phyloP scores from a whole-genome alignment of 768 basidiomycete genomes.

The Amanita phalloides region DNA sequence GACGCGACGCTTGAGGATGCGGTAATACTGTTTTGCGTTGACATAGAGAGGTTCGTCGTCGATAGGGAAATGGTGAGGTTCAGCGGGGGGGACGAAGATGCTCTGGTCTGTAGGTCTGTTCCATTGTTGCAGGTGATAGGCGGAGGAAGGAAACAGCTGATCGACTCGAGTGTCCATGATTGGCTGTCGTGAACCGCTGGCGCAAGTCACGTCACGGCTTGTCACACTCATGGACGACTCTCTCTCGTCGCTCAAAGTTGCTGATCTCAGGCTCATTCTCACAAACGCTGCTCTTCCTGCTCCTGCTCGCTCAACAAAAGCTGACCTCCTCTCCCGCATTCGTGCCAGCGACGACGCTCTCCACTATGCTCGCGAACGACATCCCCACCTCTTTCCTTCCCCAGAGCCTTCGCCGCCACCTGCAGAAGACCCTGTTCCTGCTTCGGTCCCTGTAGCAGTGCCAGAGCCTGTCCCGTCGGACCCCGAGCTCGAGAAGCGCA shows the following conservation, averaged over 20 bases:
- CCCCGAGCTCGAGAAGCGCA: slow-evolving; percentile 4
- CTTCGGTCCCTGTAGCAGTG: background rate
- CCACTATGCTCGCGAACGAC: slow-evolving; percentile 32
- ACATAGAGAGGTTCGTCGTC: slow-evolving; percentile 99
- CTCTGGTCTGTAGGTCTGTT: background rate
- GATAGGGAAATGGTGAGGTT: slow-evolving; percentile 21
- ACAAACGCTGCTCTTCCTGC: slow-evolving; percentile 34
- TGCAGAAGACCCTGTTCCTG: background rate
- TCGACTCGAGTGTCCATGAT: slow-evolving; percentile 44
- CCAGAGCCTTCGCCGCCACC: slow-evolving; percentile 6
- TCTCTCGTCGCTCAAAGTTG: slow-evolving; percentile 51
- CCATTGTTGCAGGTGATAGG: slow-evolving; percentile 30
- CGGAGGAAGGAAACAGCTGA: slow-evolving; percentile 41
- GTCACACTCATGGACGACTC: slow-evolving; percentile 11
- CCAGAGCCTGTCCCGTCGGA: background rate
- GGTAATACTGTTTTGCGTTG: slow-evolving; percentile 98
- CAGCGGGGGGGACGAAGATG: slow-evolving; percentile 14
- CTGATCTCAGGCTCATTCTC: slow-evolving; percentile 58
- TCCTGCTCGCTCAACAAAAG: slow-evolving; percentile 52
- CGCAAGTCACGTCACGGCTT: slow-evolving; percentile 9
- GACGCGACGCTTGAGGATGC: slow-evolving; percentile 91
- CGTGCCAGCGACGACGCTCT: slow-evolving; percentile 40
- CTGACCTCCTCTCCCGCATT: slow-evolving; percentile 56
- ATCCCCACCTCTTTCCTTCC: slow-evolving; percentile 17
- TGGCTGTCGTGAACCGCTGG: slow-evolving; percentile 21